Evolutionary conservation across 352 stramenopile genomes (phyloP).

Genomic region (Pythium aristosporum): DNA sequence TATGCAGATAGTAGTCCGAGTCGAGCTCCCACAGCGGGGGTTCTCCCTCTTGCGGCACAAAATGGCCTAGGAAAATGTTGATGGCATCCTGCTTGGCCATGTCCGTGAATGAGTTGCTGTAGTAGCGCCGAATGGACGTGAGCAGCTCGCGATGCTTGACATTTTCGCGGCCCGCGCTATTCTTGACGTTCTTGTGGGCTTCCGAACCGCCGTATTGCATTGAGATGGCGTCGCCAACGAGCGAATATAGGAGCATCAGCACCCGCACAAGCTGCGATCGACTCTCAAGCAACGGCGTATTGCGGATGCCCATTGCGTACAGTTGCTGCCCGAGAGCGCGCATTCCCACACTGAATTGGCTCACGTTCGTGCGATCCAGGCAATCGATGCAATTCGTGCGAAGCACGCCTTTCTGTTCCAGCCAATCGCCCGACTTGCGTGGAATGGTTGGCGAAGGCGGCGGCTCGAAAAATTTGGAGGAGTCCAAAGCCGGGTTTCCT

Average conservation of each 20-base stretch:
- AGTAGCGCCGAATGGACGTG: slow-evolving; percentile 98
- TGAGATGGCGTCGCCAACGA: slow-evolving; percentile 98
- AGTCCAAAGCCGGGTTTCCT: neutral
- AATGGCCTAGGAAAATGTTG: slow-evolving; percentile 98
- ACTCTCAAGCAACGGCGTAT: slow-evolving; percentile 75
- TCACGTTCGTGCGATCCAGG: slow-evolving; percentile 86
- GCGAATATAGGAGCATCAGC: slow-evolving; percentile 98
- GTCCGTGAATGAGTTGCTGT: slow-evolving; percentile 99
- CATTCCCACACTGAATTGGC: slow-evolving; percentile 86
- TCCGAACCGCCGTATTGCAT: slow-evolving; percentile 99
- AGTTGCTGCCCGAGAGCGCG: slow-evolving; percentile 94
- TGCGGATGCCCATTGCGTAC: slow-evolving; percentile 96
- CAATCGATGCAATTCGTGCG: slow-evolving; percentile 99
- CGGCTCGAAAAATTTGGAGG: slow-evolving; percentile 16
- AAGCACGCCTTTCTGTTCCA: slow-evolving; percentile 97
- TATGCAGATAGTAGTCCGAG: slow-evolving; percentile 91
- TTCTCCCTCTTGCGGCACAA: slow-evolving; percentile 65
- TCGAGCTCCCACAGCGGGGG: slow-evolving; percentile 82
- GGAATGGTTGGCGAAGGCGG: slow-evolving; percentile 65
- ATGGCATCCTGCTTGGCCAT: slow-evolving; percentile 98
- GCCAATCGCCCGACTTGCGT: slow-evolving; percentile 82
- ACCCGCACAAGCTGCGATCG: slow-evolving; percentile 94
- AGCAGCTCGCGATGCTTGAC: slow-evolving; percentile 96
- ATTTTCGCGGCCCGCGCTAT: slow-evolving; percentile 77
- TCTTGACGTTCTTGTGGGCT: slow-evolving; percentile 98